A percentile compares a stretch with the other conserved stretches of the same genome.
Conservation (phyloP, 148 eudicot species). For the Drosera capensis region DNA sequence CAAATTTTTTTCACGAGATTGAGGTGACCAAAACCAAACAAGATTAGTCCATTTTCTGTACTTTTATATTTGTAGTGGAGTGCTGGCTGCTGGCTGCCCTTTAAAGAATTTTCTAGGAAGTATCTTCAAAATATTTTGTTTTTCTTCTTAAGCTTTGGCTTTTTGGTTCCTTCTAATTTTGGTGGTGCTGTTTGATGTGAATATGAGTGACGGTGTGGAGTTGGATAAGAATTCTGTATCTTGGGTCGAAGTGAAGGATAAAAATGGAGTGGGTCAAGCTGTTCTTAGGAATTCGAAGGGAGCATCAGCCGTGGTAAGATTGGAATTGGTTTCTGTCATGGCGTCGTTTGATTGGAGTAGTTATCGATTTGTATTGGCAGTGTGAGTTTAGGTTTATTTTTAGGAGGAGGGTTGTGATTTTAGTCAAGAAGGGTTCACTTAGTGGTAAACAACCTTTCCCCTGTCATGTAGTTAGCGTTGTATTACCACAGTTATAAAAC, state of each 20-base stretch:
- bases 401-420: too few relatives aligned
- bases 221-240: conserved; percentile 10
- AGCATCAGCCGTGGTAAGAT: conserved; percentile 6
- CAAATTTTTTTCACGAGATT: neutral
- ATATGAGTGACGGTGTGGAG: conserved; percentile 22
- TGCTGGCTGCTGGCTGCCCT: neutral
- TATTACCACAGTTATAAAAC: too few relatives aligned
- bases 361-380: neutral
- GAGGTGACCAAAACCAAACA: too few relatives aligned
- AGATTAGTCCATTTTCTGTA: too few relatives aligned
- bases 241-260: neutral
- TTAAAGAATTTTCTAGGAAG: neutral
- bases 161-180: conserved; percentile 2
- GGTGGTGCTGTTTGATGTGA: conserved; percentile 26
- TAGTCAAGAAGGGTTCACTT: too few relatives aligned
- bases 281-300: conserved; percentile 3
- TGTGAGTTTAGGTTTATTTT: too few relatives aligned
- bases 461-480: too few relatives aligned
- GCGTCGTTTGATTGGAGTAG: neutral
- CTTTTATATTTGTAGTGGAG: neutral
- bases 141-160: neutral
- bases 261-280: conserved; percentile 6
- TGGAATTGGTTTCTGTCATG: neutral
- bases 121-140: neutral
- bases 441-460: too few relatives aligned